Base-by-base conservation (phyloP, 2,329 filamentous ascomycete species). In the Hypoxylon rubiginosum region DNA sequence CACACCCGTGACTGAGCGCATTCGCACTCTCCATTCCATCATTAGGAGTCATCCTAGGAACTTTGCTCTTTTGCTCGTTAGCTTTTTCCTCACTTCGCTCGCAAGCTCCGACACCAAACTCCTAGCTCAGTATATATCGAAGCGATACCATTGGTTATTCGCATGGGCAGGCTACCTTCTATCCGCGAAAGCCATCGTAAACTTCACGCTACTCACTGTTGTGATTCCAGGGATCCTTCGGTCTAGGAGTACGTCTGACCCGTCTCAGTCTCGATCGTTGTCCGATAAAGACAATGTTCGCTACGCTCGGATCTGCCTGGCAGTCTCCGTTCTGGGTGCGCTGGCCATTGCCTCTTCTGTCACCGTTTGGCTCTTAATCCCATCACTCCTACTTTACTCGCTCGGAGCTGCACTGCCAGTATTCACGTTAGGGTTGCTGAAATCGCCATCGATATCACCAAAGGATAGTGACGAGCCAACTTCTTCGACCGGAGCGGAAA, bases 81-180 rank as follows among this genome's bases (percentile, higher is more conserved):
- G 80, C 69, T 83, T 84, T 71, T 77, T 85, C 56, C 79, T 85
- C 60, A 82, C 82, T 1, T 82, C 83, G 11, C 77, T 85, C 15
- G 83, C 83, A 5, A 84, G 82, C 72, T 83, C 83, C 21, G 83
- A 85, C 66, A 85, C 83, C 15, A 85, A 84, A 61, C 77, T 85
- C 0, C 76, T 85, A 6, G 78, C 83, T 1, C 82, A 84, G 62
- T 85, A 85, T 67, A 84, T 85, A 66, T 85, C 83, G 0, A 83
- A 80, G 65, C 78, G 83, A 0, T 85, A 84, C 43, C 57, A 71
- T 19, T 85, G 83, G 83, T 78, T 75, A 0, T 84, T 85, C 63
- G 78, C 82, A 1, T 78, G 77, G 0, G 82, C 83, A 0, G 83
- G 83, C 5, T 85, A 85, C 56, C 74, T 85, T 2, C 73, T 85